Evolutionary conservation across 257 asterid species (phyloP).

Genomic region (Cruciata laevipes): DNA sequence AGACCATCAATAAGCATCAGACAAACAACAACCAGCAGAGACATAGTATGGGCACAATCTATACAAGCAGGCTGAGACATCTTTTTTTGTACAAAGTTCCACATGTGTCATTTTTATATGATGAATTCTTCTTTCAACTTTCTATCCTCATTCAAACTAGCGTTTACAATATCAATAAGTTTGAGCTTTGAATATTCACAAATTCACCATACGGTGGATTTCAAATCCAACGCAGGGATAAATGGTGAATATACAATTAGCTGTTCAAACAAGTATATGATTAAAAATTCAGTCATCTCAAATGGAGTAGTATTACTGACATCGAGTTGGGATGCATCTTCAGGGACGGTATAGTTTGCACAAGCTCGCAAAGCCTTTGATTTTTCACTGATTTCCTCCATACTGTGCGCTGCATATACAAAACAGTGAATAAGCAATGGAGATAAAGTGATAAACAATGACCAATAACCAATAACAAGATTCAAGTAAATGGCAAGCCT

Average conservation of each 20-base stretch:
- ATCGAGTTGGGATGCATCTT: conserved; percentile 52
- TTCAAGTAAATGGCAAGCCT: not conserved
- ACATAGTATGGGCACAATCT: not conserved
- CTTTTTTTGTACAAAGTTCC: not conserved
- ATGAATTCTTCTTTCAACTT: not conserved
- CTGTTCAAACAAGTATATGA: not conserved
- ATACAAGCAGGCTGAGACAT: not conserved
- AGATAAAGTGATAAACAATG: not conserved
- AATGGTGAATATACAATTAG: not conserved
- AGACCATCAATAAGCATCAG: not conserved
- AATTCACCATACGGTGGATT: not conserved
- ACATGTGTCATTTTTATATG: not conserved
- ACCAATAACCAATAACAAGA: not conserved
- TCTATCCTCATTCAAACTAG: not conserved
- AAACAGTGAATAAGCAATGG: not conserved
- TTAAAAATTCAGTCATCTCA: not conserved
- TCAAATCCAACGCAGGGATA: not conserved
- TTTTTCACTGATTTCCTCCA: conserved; percentile 64
- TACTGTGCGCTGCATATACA: conserved; percentile 54
- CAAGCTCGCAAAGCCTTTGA: conserved; percentile 48
- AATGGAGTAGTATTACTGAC: conserved; percentile 33
- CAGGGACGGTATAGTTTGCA: conserved; percentile 35
- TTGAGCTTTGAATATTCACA: not conserved
- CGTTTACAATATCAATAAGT: not conserved
- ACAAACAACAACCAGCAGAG: not conserved